Evolutionary conservation across 352 stramenopile species (phyloP).

Genomic region (Pythium rishiriense): DNA sequence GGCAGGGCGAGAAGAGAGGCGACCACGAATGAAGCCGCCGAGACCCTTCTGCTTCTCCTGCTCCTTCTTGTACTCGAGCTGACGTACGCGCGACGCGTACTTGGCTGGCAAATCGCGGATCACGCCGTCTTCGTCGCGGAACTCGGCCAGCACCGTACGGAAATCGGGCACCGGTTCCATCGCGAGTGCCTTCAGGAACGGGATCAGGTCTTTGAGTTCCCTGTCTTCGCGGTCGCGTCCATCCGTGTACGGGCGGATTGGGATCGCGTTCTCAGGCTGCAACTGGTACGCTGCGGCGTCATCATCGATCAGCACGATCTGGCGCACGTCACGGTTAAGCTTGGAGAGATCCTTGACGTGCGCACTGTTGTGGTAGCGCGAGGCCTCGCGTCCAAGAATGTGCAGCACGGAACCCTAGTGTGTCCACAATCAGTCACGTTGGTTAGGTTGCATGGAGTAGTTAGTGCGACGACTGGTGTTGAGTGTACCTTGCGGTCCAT

Average conservation of each 20-base stretch:
- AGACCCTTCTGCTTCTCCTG: slow-evolving; percentile 83
- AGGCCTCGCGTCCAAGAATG: slow-evolving; percentile 76
- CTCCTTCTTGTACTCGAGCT: slow-evolving; percentile 80
- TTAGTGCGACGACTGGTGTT: not conserved
- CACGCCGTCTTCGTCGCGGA: slow-evolving; percentile 80
- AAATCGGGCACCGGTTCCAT: slow-evolving; percentile 80
- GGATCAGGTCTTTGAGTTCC: slow-evolving; percentile 79
- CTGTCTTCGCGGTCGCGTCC: slow-evolving; percentile 79
- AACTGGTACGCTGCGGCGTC: slow-evolving; percentile 79
- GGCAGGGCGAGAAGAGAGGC: slow-evolving; percentile 62
- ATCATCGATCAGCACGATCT: slow-evolving; percentile 86
- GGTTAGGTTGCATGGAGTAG: not conserved
- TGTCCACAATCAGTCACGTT: not conserved
- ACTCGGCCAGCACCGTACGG: slow-evolving; percentile 71
- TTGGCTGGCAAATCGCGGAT: slow-evolving; percentile 76
- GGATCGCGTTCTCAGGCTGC: slow-evolving; percentile 84
- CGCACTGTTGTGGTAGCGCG: slow-evolving; percentile 78
- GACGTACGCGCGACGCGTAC: slow-evolving; percentile 74
- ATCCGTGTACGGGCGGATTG: slow-evolving; percentile 75
- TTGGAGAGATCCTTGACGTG: slow-evolving; percentile 85
- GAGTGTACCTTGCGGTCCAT: slow-evolving; percentile 68
- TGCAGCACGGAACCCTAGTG: slow-evolving; percentile 81
- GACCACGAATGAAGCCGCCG: slow-evolving; percentile 69
- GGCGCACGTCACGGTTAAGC: slow-evolving; percentile 77
- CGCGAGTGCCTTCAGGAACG: slow-evolving; percentile 81